Percentiles rank a stretch among this genome's conserved stretches.
These are phyloP conservation scores for Baorangia bicolor DNA, from an alignment of 768 basidiomycete species.

Conservation along the genomic window DNA sequence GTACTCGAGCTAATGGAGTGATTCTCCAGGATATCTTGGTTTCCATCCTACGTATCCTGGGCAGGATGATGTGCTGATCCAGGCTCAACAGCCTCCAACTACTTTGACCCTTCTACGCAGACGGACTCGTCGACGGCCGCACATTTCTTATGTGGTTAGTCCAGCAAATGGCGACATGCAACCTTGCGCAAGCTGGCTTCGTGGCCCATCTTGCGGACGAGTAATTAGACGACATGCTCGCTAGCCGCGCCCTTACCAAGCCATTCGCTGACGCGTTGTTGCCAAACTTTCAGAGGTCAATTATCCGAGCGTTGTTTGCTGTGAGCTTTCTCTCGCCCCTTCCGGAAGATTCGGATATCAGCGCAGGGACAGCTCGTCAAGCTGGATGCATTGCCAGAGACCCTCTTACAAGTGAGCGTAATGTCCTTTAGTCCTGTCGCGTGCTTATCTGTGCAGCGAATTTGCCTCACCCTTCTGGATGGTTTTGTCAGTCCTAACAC, in stretches of 20 bases:
- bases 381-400: conserved; percentile 52
- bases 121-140: conserved; percentile 76
- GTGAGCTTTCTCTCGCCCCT: background rate
- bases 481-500: conserved; percentile 70
- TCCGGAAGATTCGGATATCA: conserved; percentile 51
- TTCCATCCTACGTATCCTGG: conserved; percentile 73
- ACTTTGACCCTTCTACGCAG: conserved; percentile 72
- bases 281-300: conserved; percentile 61
- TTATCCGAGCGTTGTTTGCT: conserved; percentile 18
- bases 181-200: conserved; percentile 80
- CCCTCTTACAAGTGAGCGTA: conserved; percentile 57
- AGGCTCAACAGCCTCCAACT: conserved; percentile 54
- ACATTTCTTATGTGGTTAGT: conserved; percentile 80
- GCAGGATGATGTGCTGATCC: conserved; percentile 53
- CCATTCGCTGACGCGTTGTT: conserved; percentile 72
- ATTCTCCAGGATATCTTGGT: conserved; percentile 61
- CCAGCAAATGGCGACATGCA: conserved; percentile 72
- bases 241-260: conserved; percentile 62
- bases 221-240: conserved; percentile 69
- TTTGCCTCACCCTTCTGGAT: conserved; percentile 71
- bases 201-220: conserved; percentile 75
- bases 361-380: conserved; percentile 55
- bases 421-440: background rate
- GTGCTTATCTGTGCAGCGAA: conserved; percentile 43
- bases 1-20: background rate